Evolutionary conservation across 78 protist genomes (phyloP).

Genomic region (Chrysochromulina parva): DNA sequence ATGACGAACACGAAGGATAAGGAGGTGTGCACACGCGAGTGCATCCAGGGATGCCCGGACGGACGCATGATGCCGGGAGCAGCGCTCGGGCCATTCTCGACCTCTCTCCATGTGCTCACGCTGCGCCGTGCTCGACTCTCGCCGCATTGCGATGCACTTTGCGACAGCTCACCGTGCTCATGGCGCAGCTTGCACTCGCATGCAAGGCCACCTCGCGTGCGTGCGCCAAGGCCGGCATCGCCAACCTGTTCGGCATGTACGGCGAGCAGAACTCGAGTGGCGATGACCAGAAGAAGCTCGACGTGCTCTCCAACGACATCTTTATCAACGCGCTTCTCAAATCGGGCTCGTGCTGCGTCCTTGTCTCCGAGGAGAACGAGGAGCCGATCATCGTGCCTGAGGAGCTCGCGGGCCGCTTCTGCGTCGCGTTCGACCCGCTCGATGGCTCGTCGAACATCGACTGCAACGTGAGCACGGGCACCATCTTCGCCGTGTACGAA

Average conservation of each 20-base stretch:
- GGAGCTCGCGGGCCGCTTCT: slow-evolving; percentile 41
- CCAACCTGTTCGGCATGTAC: slow-evolving; percentile 28
- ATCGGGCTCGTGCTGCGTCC: slow-evolving; percentile 8
- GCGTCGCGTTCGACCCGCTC: slow-evolving; percentile 80
- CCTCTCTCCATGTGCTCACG: too few species aligned
- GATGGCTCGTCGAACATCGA: slow-evolving; percentile 82
- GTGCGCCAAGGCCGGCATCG: slow-evolving; percentile 64
- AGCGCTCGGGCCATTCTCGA: not conserved
- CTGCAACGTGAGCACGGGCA: slow-evolving; percentile 70
- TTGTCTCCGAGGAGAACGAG: slow-evolving; percentile 73
- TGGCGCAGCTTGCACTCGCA: not conserved
- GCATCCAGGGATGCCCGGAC: not conserved
- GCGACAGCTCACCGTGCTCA: not conserved
- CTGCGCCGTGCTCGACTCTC: too few species aligned
- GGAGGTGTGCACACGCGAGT: not conserved
- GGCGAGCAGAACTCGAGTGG: slow-evolving; percentile 52
- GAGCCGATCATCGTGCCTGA: slow-evolving; percentile 44
- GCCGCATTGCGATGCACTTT: too few species aligned
- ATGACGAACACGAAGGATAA: not conserved
- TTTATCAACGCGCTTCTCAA: slow-evolving; percentile 33
- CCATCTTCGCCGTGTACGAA: slow-evolving; percentile 75
- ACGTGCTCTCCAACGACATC: slow-evolving; percentile 62
- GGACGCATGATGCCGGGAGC: not conserved
- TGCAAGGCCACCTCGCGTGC: slow-evolving; percentile 53
- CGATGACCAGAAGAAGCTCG: slow-evolving; percentile 62